Evolutionary conservation across 2,329 filamentous ascomycete species (phyloP), one percentile per base, ranked within the genome.

Genomic region (Trichoderma atrobrunneum): DNA sequence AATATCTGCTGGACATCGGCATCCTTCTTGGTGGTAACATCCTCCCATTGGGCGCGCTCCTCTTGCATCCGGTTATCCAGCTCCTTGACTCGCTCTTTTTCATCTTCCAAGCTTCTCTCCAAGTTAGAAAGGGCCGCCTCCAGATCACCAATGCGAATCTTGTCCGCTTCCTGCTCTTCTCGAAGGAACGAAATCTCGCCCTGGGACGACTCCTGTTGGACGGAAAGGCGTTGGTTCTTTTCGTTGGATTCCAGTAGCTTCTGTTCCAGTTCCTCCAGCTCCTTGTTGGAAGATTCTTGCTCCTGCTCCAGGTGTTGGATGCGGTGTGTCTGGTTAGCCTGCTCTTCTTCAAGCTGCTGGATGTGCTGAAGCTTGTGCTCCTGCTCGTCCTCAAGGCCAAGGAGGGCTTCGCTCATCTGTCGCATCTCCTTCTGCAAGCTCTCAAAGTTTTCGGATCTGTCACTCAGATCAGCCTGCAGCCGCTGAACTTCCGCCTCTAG

Each of bases 151-250:
- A 99, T 98, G 82, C 94, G 95, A 80, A 99, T 97, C 87, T 99
- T 99, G 85, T 99, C 96, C 21, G 89, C 90, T 82, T 99, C 96
- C 81, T 99, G 96, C 84, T 99, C 96, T 79, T 99, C 96, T 2
- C 96, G 91, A 65, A 99, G 82, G 87, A 99, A 99, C 1, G 93
- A 91, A 81, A 98, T 97, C 81, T 99, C 96, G 72, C 92, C 92
- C 77, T 98, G 95, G 71, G 92, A 92, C 6, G 93, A 97, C 82
- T 99, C 96, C 75, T 95, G 92, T 79, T 98, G 95, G 36, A 99
- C 93, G 5, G 92, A 91, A 3, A 98, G 87, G 68, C 95, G 90
- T 77, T 97, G 92, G 62, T 92, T 91, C 85, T 98, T 98, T 76
- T 92, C 90, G 78, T 95, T 95, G 7, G 93, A 86, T 79, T 98